These are phyloP conservation scores for Colletotrichum gloeosporioides DNA, from an alignment of 2,329 filamentous ascomycete genomes.

Conservation along the genomic window DNA sequence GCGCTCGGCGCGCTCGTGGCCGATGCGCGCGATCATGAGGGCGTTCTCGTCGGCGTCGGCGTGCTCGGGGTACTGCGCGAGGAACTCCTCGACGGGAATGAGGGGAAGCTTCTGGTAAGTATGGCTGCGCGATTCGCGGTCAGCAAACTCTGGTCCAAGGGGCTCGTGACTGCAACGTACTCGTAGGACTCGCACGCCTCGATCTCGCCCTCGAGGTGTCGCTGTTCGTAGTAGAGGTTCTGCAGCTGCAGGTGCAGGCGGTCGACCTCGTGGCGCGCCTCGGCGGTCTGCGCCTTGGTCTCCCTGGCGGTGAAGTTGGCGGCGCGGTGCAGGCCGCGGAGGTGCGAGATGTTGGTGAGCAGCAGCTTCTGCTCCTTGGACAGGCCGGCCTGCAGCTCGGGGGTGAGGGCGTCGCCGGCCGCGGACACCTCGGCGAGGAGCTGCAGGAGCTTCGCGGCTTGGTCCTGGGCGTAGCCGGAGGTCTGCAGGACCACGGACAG, in stretches of 20 bases:
- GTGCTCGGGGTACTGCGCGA: constrained; percentile 77
- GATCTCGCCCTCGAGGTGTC: constrained; percentile 90
- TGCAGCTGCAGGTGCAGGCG: constrained; percentile 89
- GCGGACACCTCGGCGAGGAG: constrained; percentile 50
- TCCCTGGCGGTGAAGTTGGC: constrained; percentile 82
- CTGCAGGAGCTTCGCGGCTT: constrained; percentile 71
- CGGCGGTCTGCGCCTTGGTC: constrained; percentile 85
- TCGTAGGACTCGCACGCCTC: constrained; percentile 89
- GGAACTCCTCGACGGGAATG: constrained; percentile 82
- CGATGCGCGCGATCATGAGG: constrained; percentile 88
- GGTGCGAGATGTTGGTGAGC: constrained; percentile 77
- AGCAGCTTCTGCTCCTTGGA: constrained; percentile 82
- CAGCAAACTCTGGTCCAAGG: constrained; percentile 20
- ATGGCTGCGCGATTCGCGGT: constrained; percentile 60
- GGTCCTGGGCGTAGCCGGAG: constrained; percentile 74
- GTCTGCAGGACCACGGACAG: constrained; percentile 74
- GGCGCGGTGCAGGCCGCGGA: constrained; percentile 83
- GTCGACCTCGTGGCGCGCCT: constrained; percentile 90
- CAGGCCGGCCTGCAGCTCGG: constrained; percentile 61
- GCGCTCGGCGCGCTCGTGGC: constrained; percentile 86
- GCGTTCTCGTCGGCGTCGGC: constrained; percentile 75
- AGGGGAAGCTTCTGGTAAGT: constrained; percentile 87
- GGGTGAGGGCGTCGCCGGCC: constrained; percentile 43
- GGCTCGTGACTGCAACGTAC: constrained; percentile 54
- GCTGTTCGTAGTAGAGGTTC: constrained; percentile 95